Conservation (phyloP, 192 early-diverging fungal species). For the Linnemannia zychae region DNA sequence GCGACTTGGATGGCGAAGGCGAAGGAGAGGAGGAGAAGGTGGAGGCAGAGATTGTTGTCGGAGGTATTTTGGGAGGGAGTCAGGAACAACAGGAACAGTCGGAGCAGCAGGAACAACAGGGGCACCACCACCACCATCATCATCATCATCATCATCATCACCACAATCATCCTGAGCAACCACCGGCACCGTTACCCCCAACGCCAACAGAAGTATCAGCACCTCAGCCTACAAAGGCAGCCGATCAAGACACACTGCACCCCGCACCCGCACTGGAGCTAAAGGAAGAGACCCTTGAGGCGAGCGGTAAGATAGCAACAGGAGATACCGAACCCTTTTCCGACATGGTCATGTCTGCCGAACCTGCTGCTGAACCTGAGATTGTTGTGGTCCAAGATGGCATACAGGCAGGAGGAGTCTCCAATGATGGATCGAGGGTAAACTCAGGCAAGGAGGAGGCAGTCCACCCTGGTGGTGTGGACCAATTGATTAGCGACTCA, state of each 20-base stretch:
- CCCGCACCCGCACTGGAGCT: not conserved
- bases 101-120: conserved; percentile 6
- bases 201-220: no score
- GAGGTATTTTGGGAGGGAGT: not conserved
- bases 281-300: not conserved
- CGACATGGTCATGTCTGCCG: not conserved
- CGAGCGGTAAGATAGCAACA: no score
- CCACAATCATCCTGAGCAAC: no score
- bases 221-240: no score
- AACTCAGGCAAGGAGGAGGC: not conserved
- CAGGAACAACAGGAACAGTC: conserved; percentile 5
- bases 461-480: not conserved
- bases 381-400: not conserved
- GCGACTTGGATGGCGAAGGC: not conserved
- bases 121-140: conserved; percentile 7
- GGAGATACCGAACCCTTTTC: no score
- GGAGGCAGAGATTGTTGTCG: not conserved
- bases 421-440: not conserved
- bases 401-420: not conserved
- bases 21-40: not conserved
- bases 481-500: not conserved
- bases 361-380: not conserved
- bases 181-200: not conserved
- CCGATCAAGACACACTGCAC: not conserved
- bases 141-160: conserved; percentile 14